Base-by-base conservation (phyloP, 768 basidiomycete species). In the Leccinum subtestaceum region DNA sequence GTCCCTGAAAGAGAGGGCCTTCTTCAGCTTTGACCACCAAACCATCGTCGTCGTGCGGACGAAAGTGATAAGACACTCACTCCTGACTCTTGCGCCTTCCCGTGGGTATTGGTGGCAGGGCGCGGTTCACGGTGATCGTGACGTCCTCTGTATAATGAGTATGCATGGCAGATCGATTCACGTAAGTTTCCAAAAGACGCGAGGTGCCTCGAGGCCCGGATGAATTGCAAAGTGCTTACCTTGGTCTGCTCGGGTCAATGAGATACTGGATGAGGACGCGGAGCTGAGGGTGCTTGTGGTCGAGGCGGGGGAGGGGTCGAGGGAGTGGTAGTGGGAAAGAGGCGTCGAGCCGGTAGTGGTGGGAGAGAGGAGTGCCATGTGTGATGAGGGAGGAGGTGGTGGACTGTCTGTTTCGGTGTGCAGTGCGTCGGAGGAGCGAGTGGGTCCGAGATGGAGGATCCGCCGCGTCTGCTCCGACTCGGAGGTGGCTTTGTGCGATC, bases 1-100 rank as follows among this genome's bases (percentile, higher is more conserved):
- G 70, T 93, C 88, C 56, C 89, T 93, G 74, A 53, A 55, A 49
- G 58, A 70, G 54, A 70, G 53, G 7, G 57, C 68, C 50, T 57
- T 71, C 65, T 64, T 71, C 6, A 68, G 59, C 65, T 60, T 48
- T 53, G 60, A 63, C 70, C 68, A 72, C 63, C 63, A 67, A 57
- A 58, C 59, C 59, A 69, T 63, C 34, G 60, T 69, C 47, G 68
- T 59, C 48, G 57, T 51, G 61, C 50, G 60, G 56, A 60, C 46
- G 38, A 50, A 58, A 55, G 31, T n/a, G 12, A 56, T 29, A 32
- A 60, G n/a, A 57, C 59, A 83, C 89, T 72, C 71, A 91, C 89
- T 90, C 88, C 63, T 82, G 79, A 67, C 84, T 85, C 72, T 76
- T 85, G 71, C 76, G 80, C 68, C 80, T 85, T 56, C 80, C 81